Evolutionary conservation across 1,139 yeast genomes (phyloP), one percentile per base, ranked within the genome.

Genomic region (Lodderomyces metapsilosis): DNA sequence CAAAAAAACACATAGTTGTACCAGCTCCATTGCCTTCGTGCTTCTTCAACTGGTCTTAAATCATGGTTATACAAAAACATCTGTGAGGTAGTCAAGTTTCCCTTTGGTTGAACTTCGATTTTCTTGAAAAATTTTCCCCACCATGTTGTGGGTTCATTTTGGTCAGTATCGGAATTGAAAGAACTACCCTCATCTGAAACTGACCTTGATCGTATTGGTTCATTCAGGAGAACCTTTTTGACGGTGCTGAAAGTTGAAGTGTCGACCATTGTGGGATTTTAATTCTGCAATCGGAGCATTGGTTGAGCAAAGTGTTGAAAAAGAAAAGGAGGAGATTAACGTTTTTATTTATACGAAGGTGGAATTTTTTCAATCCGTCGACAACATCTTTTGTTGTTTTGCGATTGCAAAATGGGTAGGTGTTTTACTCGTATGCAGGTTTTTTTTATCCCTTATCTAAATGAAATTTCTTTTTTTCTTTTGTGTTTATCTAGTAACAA

Each of bases 1-100:
- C 96, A 88, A 54, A 86, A 86, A 47, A 78, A 82, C 8, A 83
- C 82, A 57, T 68, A 88, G 57, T 86, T 85, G 60, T 72, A 82
- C 94, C 95, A 86, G 23, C 78, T 68, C 96, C 96, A 88, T 20
- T 75, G 74, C 57, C 95, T 71, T 57, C 88, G 71, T 5, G 68
- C 67, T 12, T 67, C 75, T 53, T 84, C 88, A 2, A 88, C 91
- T 0, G 96, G 96, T 50, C 78, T 76, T 53, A 88, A 71, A 64
- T 88, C 96, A 49, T 75, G 70, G 61, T 87, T 88, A 54, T 75
- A 80, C 38, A 88, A 69, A 52, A 80, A 83, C 54, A 81, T 71
- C 51, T 82, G 84, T 3, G 74, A 54, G 1, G 73, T 48, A 1
- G 78, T 57, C 40, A 76, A 57, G 11, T 43, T 39, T 27, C 59